A percentile compares a stretch with the other conserved stretches of the same genome.
These are phyloP conservation scores for Lolium multiflorum DNA, from an alignment of 176 grass and related monocot species.

Conservation along the genomic window DNA sequence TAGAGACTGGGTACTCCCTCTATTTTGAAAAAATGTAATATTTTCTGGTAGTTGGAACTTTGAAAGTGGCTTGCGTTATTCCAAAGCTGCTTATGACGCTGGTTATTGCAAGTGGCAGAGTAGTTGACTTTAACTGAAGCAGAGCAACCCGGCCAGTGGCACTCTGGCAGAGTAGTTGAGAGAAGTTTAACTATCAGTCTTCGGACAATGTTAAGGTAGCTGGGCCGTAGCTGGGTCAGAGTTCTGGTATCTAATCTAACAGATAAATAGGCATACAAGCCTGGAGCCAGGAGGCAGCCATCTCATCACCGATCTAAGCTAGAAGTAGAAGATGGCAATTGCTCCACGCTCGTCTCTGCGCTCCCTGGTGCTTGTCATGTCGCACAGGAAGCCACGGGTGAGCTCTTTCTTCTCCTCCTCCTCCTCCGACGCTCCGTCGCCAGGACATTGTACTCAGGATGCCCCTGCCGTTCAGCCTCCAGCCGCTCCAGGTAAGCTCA, in stretches of 20 bases:
- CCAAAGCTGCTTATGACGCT: not conserved
- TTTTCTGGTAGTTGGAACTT: not conserved
- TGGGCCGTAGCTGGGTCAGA: too few species aligned
- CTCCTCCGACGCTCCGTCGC: not conserved
- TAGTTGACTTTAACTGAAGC: not conserved
- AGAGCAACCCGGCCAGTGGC: not conserved
- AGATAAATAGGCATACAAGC: not conserved
- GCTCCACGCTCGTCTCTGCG: not conserved
- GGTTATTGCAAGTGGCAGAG: not conserved
- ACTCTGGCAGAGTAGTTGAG: not conserved
- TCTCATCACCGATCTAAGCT: not conserved
- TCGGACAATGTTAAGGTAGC: not conserved
- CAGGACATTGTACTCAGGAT: not conserved
- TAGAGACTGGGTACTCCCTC: too few species aligned
- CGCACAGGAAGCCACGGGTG: not conserved
- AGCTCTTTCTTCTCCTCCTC: not conserved
- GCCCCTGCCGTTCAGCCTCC: not conserved
- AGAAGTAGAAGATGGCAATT: not conserved
- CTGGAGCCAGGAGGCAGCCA: not conserved
- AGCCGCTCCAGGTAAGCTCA: not conserved
- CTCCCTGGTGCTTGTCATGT: not conserved
- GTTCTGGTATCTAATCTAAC: too few species aligned
- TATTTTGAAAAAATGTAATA: too few species aligned
- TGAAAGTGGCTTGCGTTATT: not conserved
- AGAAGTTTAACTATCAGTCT: not conserved